Evolutionary conservation across 306 rosid species (phyloP).

Genomic region (Dryas drummondii): DNA sequence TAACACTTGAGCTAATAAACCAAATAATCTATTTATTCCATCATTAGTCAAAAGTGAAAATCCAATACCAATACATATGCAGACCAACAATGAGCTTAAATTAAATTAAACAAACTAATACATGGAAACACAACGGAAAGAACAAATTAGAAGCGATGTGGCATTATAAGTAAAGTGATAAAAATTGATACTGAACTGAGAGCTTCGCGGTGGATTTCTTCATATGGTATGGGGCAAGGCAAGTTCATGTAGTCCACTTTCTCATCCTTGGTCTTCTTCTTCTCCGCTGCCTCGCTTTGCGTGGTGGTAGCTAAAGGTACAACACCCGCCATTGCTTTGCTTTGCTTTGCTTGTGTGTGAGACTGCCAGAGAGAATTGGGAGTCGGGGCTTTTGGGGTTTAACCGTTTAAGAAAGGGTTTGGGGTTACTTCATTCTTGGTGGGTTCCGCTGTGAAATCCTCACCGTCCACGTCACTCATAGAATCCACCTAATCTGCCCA

Average conservation of each 20-base stretch:
- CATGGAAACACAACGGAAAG: too few relatives aligned
- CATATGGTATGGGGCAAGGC: constrained; percentile 89
- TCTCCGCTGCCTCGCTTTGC: background rate
- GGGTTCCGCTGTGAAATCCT: background rate
- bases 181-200: constrained; percentile 46
- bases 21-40: too few relatives aligned
- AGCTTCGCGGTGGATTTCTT: constrained; percentile 95
- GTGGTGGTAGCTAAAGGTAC: background rate
- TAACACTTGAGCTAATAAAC: too few relatives aligned
- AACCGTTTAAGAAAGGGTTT: too few relatives aligned
- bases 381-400: background rate
- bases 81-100: too few relatives aligned
- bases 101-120: too few relatives aligned
- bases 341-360: background rate
- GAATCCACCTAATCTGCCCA: too few relatives aligned
- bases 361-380: too few relatives aligned
- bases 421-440: background rate
- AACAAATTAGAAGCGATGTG: too few relatives aligned
- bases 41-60: too few relatives aligned
- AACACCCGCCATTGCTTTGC: constrained; percentile 34
- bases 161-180: too few relatives aligned
- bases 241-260: constrained; percentile 71
- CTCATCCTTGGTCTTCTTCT: constrained; percentile 33
- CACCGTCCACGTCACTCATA: background rate
- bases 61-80: too few relatives aligned